phyloP scores from a whole-genome alignment of 202 grass and related monocot species.

The Bolboschoenoplectus hybrid region DNA sequence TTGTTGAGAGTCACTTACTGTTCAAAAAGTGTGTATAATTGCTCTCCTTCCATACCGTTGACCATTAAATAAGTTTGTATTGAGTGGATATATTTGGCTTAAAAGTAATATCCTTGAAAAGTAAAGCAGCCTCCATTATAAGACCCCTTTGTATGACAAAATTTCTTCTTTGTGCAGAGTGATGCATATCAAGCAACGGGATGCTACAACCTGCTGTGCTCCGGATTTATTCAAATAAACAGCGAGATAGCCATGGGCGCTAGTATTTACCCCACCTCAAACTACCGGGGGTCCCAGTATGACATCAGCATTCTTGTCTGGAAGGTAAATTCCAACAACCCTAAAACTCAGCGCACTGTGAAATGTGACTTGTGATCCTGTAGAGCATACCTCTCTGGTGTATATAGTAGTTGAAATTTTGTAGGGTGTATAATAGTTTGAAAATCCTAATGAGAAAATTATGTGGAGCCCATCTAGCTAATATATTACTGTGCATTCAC shows the following conservation, averaged over 20 bases:
- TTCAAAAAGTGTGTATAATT: not conserved
- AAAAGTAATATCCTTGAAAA: not conserved
- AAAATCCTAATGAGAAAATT: conserved; percentile 39
- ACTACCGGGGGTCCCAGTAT: conserved; percentile 77
- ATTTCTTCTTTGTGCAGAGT: conserved; percentile 52
- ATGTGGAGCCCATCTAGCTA: conserved; percentile 23
- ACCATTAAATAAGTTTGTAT: not conserved
- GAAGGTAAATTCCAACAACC: conserved; percentile 64
- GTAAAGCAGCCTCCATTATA: not conserved
- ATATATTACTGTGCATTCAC: conserved; percentile 34
- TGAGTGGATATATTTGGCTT: not conserved
- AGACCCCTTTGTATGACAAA: conserved; percentile 26
- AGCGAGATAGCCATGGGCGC: conserved; percentile 84
- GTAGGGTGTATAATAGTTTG: not conserved
- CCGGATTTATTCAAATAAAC: conserved; percentile 89
- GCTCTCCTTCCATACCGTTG: not conserved
- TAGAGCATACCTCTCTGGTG: not conserved
- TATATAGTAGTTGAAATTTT: conserved; percentile 6
- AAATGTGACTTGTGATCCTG: not conserved
- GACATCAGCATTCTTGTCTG: conserved; percentile 90
- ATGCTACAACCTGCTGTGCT: conserved; percentile 92
- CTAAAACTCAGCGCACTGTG: conserved; percentile 21
- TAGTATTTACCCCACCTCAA: conserved; percentile 82
- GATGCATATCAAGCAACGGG: conserved; percentile 93
- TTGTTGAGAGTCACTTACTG: not conserved